Evolutionary conservation across 805 yeast species (phyloP), one percentile per base, ranked within the genome.

Genomic region (Myxozyma mucilagina): DNA sequence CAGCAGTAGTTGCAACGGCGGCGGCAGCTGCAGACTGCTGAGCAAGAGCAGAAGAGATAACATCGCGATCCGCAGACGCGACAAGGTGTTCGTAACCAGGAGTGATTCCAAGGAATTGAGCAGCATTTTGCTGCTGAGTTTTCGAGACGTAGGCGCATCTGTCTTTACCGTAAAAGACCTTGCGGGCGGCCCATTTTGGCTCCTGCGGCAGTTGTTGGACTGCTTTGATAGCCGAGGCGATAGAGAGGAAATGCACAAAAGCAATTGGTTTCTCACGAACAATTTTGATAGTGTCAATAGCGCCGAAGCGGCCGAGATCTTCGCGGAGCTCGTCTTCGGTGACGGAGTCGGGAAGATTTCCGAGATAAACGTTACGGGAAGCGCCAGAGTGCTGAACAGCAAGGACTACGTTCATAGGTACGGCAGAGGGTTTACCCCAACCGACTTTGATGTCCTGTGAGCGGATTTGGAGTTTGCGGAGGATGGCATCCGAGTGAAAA

Each of bases 11-110:
- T 0, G 97, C 97, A 69, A 93, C 92, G 41, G 96, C 93, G n/a
- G 97, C 97, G 6, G 98, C 97, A 0, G 97, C 97, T 42, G 96
- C 96, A 14, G 96, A 86, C 76, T 94, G 97, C 74, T 90, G 96
- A 42, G 93, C 89, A 58, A 92, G 79, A 1, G 78, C 76, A 14
- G 63, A 65, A 9, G 72, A 67, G 47, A 82, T 78, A 61, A 82
- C 74, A 53, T 80, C 84, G 42, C 83, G 72, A 67, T 82, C 85
- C 8, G 89, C 87, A 58, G 85, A 85, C 60, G 90, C 87, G 32
- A 87, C 84, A 59, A 88, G 78, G 70, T 87, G 89, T 70, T 89
- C 96, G 81, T 87, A 83, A 34, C 96, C 94, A 18, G 97, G 96
- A 47, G 94, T 90, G 63, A 91, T 79, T 0, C 97, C 97, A 57